phyloP scores from a whole-genome alignment of 345 rosid species.

The Kandelia obovata region DNA sequence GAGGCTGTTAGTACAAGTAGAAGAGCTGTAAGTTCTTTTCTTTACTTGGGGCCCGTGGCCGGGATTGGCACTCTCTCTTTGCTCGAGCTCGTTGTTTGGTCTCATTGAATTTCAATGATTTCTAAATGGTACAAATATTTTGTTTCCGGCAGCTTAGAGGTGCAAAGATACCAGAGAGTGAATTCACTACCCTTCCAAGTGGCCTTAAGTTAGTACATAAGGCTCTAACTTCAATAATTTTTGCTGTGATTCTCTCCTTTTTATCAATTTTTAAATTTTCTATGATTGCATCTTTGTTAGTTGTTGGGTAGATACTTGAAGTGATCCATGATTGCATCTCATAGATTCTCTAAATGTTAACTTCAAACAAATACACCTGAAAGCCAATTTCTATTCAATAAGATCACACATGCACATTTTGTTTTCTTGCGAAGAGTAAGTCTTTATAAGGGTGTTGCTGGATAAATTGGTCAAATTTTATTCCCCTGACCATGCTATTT shows the following conservation, averaged over 20 bases:
- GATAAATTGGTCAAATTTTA: too few species aligned
- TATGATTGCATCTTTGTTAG: too few species aligned
- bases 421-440: not conserved
- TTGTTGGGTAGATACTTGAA: not conserved
- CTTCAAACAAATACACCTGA: not conserved
- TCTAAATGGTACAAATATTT: conserved; percentile 15
- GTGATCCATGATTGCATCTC: not conserved
- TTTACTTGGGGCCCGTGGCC: not conserved
- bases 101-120: not conserved
- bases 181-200: conserved; percentile 72
- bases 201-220: conserved; percentile 71
- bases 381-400: not conserved
- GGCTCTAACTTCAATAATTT: too few species aligned
- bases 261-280: too few species aligned
- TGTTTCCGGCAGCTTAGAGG: conserved; percentile 62
- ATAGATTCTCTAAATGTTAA: not conserved
- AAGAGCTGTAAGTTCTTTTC: conserved; percentile 67
- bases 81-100: not conserved
- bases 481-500: too few species aligned
- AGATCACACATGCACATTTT: not conserved
- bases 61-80: not conserved
- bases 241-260: too few species aligned
- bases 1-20: conserved; percentile 90
- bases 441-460: not conserved
- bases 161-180: conserved; percentile 80